These are phyloP conservation scores for Xylaria flabelliformis DNA, from an alignment of 495 filamentous ascomycete species.

Conservation along the genomic window DNA sequence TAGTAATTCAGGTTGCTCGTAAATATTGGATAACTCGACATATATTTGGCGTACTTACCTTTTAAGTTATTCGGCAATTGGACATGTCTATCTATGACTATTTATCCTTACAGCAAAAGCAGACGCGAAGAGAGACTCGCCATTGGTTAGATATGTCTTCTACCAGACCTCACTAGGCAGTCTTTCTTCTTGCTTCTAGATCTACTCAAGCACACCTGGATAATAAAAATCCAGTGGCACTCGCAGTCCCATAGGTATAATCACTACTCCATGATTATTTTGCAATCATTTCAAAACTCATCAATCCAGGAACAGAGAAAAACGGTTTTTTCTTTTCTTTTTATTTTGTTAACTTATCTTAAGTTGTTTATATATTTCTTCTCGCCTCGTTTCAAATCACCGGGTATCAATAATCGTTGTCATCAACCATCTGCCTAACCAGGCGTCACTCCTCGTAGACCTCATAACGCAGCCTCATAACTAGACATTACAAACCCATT, in stretches of 20 bases:
- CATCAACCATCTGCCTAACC: neutral
- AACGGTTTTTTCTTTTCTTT: neutral
- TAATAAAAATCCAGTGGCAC: neutral
- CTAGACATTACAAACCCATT: conserved; percentile 12
- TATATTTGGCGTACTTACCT: too few species aligned
- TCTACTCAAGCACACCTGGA: neutral
- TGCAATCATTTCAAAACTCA: neutral
- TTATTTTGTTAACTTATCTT: neutral
- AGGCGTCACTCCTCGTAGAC: conserved; percentile 1
- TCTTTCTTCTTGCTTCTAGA: neutral
- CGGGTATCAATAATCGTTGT: conserved; percentile 11
- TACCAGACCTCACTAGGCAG: too few species aligned
- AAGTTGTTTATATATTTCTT: neutral
- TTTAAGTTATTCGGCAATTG: too few species aligned
- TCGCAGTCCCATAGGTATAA: neutral
- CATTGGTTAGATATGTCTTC: too few species aligned
- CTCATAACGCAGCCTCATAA: conserved; percentile 12
- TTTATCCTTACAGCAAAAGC: neutral
- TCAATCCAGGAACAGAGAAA: neutral
- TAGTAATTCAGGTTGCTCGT: neutral
- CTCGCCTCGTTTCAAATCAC: neutral
- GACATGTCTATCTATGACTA: neutral
- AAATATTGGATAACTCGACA: neutral
- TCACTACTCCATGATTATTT: neutral
- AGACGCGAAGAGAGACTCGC: neutral